Evolutionary conservation across 306 rosid species (phyloP).

Genomic region (Heteromeles arbutifolia): DNA sequence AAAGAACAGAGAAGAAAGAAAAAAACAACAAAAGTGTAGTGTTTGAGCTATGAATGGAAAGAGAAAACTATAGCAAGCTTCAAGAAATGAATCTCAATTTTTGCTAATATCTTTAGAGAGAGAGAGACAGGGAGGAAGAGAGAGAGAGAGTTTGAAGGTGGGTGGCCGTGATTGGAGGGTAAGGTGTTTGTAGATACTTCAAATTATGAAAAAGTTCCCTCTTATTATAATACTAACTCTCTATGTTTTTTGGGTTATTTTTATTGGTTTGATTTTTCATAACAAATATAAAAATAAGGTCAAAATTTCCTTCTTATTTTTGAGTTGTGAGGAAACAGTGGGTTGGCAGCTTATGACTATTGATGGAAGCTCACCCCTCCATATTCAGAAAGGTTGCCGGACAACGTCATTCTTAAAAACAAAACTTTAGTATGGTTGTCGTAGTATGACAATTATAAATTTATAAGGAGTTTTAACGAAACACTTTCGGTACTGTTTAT

Average conservation of each 20-base stretch:
- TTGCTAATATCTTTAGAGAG: conserved; percentile 17
- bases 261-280: background rate
- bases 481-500: too few species aligned
- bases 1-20: conserved; percentile 25
- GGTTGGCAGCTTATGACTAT: conserved; percentile 34
- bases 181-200: conserved; percentile 52
- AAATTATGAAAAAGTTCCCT: conserved; percentile 41
- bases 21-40: background rate
- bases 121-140: background rate
- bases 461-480: too few species aligned
- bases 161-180: conserved; percentile 55
- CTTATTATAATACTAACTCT: conserved; percentile 29
- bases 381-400: too few species aligned
- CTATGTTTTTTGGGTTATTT: background rate
- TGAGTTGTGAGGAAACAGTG: conserved; percentile 21
- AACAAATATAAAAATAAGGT: background rate
- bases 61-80: conserved; percentile 19
- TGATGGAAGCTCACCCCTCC: conserved; percentile 32
- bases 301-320: background rate
- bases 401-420: too few species aligned
- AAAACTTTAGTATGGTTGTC: too few species aligned
- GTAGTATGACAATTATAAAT: too few species aligned
- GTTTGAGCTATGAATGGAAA: conserved; percentile 23
- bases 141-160: conserved; percentile 35
- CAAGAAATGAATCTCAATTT: conserved; percentile 45